Base-by-base conservation (phyloP, 106 monocot genomes). In the Allium cepa region DNA sequence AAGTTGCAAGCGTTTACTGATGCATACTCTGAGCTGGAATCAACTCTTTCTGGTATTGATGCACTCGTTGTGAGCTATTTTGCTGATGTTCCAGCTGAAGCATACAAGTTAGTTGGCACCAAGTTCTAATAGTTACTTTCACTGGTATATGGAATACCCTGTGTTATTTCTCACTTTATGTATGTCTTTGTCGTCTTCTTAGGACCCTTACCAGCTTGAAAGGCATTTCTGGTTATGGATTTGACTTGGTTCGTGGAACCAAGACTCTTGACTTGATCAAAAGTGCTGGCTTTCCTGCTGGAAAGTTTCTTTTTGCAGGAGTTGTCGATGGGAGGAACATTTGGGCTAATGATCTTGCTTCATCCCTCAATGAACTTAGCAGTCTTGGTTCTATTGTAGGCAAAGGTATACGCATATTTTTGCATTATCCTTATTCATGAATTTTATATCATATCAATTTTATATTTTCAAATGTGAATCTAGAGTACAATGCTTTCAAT, bases 231-330 rank as follows among this genome's bases (percentile, higher is more conserved):
- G 74, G 66, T 2, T 66, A 66, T 50, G 66, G 66, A 50, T 74
- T 74, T 67, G 74, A 74, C 67, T 47, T 74, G 16, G 74, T 74
- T 7, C 74, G 66, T 59, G 74, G 74, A 67, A 74, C 74, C 66
- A 74, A 74, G 66, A 74, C 59, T 10, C 74, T 74, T 74, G 74
- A 74, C 64, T 58, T 74, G 74, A 67, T 74, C 59, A 74, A 74
- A 67, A 74, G 59, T 45, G 26, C 6, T 28, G 58, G 74, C 26
- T 74, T 74, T 11, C 74, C 74, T 50, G 48, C 74, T 50, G 74
- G 74, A 49, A 74, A 74, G 50, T 74, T 66, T 51, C 74, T 74
- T 47, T 74, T 74, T 36, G 74, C 66, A 50, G 66, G 74, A 17
- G 50, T 74, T 48, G 74, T 74, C 58, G 74, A 74, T 63, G 72